Base-by-base conservation (phyloP, 1,284 basidiomycete genomes). In the Trichosporon sp. region DNA sequence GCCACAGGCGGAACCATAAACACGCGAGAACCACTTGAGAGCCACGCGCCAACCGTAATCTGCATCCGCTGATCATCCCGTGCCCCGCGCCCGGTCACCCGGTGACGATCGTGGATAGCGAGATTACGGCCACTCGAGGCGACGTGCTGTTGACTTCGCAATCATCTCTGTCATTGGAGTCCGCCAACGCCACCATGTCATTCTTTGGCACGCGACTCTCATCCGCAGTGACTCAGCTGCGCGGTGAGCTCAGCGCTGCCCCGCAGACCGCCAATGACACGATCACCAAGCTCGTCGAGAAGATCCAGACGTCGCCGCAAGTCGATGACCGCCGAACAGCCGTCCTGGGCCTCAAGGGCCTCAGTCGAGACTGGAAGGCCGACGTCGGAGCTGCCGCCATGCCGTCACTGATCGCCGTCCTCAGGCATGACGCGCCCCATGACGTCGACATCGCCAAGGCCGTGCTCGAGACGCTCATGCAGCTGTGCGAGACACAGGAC, bases 371-470 rank as follows among this genome's bases (percentile, higher is more conserved):
- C 83, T 94, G 92, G 86, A 95, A 92, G 80, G 86, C 89, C 70
- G 92, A 96, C 70, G 91, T 97, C 23, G 93, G 92, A 12, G 86
- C 88, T 72, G 86, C 87, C 65, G 91, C 92, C 1, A 85, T 98
- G 15, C 84, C 87, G 5, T 90, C 92, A 1, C 87, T 97, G 5
- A 81, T 96, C 6, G 89, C 91, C 32, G 91, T 94, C 12, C 85
- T 96, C 42, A 86, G 90, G 74, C 91, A 91, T 73, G 95, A 97
- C 78, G 91, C 93, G 0, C 89, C 92, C 74, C 87, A 93, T 65
- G 95, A 98, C 80, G 86, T 89, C 9, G 95, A 97, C 76, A 93
- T 92, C 69, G 93, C 91, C 1, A 95, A 93, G 80, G 94, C 93
- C 9, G 89, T 91, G 8, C 84, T 98, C 74, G 95, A 97, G 84